phyloP scores from a whole-genome alignment of 2,329 filamentous ascomycete genomes.

The Diaporthe sp. region DNA sequence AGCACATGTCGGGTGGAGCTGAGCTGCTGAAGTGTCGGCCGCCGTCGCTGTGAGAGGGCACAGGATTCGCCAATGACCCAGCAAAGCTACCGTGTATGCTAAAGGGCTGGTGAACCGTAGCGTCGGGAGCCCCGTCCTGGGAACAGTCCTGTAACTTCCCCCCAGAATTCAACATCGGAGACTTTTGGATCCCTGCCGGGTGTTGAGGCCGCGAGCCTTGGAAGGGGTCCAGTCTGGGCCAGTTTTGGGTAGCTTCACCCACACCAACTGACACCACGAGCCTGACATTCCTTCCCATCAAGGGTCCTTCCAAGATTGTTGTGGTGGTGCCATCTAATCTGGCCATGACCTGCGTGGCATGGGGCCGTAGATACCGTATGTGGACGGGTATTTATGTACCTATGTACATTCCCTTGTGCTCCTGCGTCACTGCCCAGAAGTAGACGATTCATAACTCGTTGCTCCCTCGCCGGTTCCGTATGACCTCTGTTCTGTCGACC shows the following conservation, averaged over 20 bases:
- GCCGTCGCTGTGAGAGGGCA: neutral
- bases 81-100: conserved; percentile 5
- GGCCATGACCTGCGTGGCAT: neutral
- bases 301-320: conserved; percentile 28
- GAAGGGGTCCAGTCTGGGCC: conserved; percentile 18
- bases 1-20: neutral
- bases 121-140: conserved; percentile 32
- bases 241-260: conserved; percentile 21
- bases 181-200: conserved; percentile 19
- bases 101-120: conserved; percentile 19
- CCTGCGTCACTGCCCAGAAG: conserved; percentile 15
- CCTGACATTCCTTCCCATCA: conserved; percentile 13
- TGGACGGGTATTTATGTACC: neutral
- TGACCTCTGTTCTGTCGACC: neutral
- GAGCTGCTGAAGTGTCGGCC: neutral
- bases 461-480: conserved; percentile 19
- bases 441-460: conserved; percentile 2
- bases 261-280: conserved; percentile 12
- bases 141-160: neutral
- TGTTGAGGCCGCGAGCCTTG: conserved; percentile 4
- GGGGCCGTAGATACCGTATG: neutral
- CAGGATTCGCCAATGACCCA: neutral
- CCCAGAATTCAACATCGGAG: conserved; percentile 22
- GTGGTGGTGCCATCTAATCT: conserved; percentile 1
- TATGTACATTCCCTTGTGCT: neutral